phyloP scores from a whole-genome alignment of 2,329 filamentous ascomycete species.

The Epichloe bromicola region DNA sequence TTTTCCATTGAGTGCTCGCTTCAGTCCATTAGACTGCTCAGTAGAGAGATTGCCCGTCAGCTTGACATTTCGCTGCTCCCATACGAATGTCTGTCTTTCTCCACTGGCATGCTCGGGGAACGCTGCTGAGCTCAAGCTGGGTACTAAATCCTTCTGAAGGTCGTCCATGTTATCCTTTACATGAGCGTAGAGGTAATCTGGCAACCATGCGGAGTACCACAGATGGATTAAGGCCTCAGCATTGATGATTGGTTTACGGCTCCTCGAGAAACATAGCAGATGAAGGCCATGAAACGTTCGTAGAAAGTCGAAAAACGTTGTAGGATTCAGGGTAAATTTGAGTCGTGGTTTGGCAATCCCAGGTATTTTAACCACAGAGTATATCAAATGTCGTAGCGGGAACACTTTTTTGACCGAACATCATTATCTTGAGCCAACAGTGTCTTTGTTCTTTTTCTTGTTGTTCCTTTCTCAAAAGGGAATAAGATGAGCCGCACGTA shows the following conservation, averaged over 20 bases:
- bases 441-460: no score
- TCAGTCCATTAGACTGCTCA: neutral
- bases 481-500: conserved; percentile 7
- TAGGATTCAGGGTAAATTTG: conserved; percentile 7
- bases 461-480: neutral
- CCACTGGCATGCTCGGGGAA: neutral
- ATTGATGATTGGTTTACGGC: conserved; percentile 7
- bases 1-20: neutral
- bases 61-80: neutral
- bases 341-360: conserved; percentile 8
- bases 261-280: neutral
- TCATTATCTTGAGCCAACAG: no score
- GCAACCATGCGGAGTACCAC: conserved; percentile 14
- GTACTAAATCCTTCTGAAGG: neutral
- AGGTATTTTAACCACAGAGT: conserved; percentile 12
- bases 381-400: conserved; percentile 14
- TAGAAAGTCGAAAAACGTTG: neutral
- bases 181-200: neutral
- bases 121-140: neutral
- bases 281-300: neutral
- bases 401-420: conserved; percentile 6
- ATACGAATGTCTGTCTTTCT: neutral
- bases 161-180: neutral
- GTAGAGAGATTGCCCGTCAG: neutral
- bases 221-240: conserved; percentile 14